These are phyloP conservation scores for Auriscalpium vulgare DNA, from an alignment of 768 basidiomycete species.

Conservation along the genomic window DNA sequence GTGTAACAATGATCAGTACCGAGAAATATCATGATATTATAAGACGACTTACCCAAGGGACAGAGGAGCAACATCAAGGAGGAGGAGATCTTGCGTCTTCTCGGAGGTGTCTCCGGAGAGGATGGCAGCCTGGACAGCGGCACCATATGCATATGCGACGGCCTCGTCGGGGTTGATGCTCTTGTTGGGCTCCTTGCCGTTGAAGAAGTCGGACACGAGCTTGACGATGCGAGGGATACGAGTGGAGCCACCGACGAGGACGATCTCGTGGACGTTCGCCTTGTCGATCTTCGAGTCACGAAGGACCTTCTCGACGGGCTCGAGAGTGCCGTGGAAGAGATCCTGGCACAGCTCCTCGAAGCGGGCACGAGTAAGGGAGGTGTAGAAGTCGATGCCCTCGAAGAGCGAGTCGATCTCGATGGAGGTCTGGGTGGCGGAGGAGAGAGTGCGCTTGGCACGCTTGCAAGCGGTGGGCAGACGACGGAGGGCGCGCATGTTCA, in stretches of 20 bases:
- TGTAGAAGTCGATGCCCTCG: too few relatives aligned
- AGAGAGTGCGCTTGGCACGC: too few relatives aligned
- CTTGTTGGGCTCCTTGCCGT: constrained; percentile 98
- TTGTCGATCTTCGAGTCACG: constrained; percentile 99
- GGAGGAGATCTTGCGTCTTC: constrained; percentile 92
- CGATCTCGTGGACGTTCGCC: constrained; percentile 90
- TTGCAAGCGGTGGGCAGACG: constrained; percentile 97
- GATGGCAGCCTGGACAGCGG: constrained; percentile 96
- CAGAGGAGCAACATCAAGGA: constrained; percentile 88
- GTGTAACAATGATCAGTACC: constrained; percentile 2
- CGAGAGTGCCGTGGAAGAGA: constrained; percentile 88
- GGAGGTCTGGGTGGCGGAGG: too few relatives aligned
- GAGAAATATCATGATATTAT: constrained; percentile 19
- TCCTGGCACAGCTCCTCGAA: too few relatives aligned
- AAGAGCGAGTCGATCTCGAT: too few relatives aligned
- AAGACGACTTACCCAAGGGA: constrained; percentile 42
- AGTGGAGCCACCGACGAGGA: constrained; percentile 93
- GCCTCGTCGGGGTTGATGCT: constrained; percentile 99
- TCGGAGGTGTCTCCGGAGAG: constrained; percentile 97
- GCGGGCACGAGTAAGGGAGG: too few relatives aligned
- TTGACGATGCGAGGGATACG: constrained; percentile 97
- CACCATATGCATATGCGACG: constrained; percentile 97
- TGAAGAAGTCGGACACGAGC: constrained; percentile 97
- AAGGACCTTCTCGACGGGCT: constrained; percentile 96
- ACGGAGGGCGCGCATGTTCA: constrained; percentile 91